phyloP scores from a whole-genome alignment of 805 yeast genomes.

The Suhomyces faveliae region DNA sequence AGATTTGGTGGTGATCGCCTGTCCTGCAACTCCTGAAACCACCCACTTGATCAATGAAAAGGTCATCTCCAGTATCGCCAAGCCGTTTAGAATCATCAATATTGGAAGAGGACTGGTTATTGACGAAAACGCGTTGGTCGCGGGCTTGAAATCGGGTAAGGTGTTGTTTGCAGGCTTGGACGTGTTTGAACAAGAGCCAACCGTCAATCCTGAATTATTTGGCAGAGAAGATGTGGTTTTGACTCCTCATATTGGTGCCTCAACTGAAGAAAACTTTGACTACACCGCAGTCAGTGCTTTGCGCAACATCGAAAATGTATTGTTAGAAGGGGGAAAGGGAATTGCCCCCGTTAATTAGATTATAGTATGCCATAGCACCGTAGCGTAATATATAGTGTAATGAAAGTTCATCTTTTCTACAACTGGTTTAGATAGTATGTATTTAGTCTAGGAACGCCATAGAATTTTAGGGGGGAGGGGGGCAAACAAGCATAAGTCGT shows the following conservation, averaged over 20 bases:
- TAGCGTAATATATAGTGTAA: too few relatives aligned
- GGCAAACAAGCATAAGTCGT: conserved; percentile 9
- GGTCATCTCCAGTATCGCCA: conserved; percentile 46
- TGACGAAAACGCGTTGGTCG: conserved; percentile 63
- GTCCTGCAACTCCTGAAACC: conserved; percentile 65
- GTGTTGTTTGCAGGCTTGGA: conserved; percentile 70
- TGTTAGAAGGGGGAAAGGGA: conserved; percentile 41
- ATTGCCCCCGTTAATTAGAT: conserved; percentile 13
- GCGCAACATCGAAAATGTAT: conserved; percentile 50
- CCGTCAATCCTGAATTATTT: conserved; percentile 47
- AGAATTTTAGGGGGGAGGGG: background rate
- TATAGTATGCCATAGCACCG: too few relatives aligned
- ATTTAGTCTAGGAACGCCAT: background rate
- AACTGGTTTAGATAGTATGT: too few relatives aligned
- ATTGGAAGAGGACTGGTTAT: conserved; percentile 74
- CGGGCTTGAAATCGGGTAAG: conserved; percentile 58
- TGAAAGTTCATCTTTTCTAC: too few relatives aligned
- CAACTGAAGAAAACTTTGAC: conserved; percentile 56
- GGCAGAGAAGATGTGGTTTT: conserved; percentile 61
- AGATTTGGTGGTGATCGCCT: conserved; percentile 63
- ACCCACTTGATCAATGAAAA: conserved; percentile 50
- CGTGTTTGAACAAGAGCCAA: conserved; percentile 67
- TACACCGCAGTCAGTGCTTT: conserved; percentile 53
- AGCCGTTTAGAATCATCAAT: conserved; percentile 63
- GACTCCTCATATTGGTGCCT: conserved; percentile 73